phyloP scores from a whole-genome alignment of 1,284 basidiomycete species.

The Apiotrichum montevideense region DNA sequence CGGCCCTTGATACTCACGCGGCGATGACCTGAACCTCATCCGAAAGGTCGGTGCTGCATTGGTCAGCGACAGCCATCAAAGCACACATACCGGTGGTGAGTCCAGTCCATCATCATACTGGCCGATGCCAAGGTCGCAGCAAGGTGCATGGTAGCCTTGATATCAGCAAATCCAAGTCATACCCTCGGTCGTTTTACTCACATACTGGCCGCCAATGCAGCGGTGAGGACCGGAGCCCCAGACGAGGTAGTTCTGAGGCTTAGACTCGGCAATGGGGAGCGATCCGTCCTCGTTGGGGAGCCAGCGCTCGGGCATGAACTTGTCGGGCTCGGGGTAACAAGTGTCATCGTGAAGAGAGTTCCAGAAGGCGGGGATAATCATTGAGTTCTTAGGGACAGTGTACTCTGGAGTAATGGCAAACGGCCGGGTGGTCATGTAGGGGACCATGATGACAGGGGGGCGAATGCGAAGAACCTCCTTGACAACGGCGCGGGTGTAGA shows the following conservation, averaged over 20 bases:
- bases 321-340: slow-evolving; percentile 81
- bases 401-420: slow-evolving; percentile 90
- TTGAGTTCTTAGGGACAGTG: slow-evolving; percentile 82
- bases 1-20: slow-evolving; percentile 18
- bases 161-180: slow-evolving; percentile 71
- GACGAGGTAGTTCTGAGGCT: slow-evolving; percentile 87
- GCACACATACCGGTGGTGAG: slow-evolving; percentile 60
- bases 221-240: slow-evolving; percentile 4
- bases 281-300: slow-evolving; percentile 65
- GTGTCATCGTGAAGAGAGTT: slow-evolving; percentile 84
- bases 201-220: slow-evolving; percentile 9
- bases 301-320: slow-evolving; percentile 86
- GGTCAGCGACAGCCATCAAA: too few species aligned
- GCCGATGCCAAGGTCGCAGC: slow-evolving; percentile 81
- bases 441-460: slow-evolving; percentile 92
- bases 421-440: slow-evolving; percentile 80
- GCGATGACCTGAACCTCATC: slow-evolving; percentile 86
- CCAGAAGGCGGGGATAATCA: slow-evolving; percentile 98
- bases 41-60: slow-evolving; percentile 60
- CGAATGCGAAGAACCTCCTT: slow-evolving; percentile 87
- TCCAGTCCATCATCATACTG: slow-evolving; percentile 73
- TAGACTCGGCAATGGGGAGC: slow-evolving; percentile 61
- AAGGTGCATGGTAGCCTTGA: slow-evolving; percentile 92
- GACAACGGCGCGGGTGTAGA: slow-evolving; percentile 83
- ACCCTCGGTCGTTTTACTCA: background rate